Percentiles rank a stretch among this genome's conserved stretches.
phyloP scores from a whole-genome alignment of 192 early-diverging fungal genomes.

The Geranomyces variabilis region DNA sequence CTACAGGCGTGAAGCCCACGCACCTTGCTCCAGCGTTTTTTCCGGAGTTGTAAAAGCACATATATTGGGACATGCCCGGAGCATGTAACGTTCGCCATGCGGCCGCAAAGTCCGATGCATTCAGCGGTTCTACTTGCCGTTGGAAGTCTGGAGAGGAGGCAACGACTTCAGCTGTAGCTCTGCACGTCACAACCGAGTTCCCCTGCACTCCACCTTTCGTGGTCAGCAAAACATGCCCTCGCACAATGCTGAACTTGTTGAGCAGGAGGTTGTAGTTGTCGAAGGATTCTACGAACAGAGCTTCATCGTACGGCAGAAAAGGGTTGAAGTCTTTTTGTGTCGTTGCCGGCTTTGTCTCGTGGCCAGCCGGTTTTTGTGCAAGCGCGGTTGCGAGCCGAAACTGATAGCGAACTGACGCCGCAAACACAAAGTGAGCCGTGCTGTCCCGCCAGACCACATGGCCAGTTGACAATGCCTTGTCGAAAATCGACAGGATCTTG shows the following conservation, averaged over 20 bases:
- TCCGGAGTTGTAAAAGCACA: slow-evolving; percentile 51
- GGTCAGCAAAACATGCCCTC: slow-evolving; percentile 59
- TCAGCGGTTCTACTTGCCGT: slow-evolving; percentile 33
- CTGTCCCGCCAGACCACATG: not conserved
- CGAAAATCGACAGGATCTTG: not conserved
- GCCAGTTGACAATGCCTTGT: slow-evolving; percentile 2
- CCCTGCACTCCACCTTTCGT: slow-evolving; percentile 40
- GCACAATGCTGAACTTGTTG: slow-evolving; percentile 68
- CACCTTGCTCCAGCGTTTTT: slow-evolving; percentile 54
- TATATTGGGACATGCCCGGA: not conserved
- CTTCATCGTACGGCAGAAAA: slow-evolving; percentile 39
- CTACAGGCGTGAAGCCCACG: too few relatives aligned
- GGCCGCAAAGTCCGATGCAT: slow-evolving; percentile 31
- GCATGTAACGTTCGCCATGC: slow-evolving; percentile 23
- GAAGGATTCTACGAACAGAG: slow-evolving; percentile 13
- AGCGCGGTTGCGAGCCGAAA: slow-evolving; percentile 39
- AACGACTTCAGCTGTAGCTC: too few relatives aligned
- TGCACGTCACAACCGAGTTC: not conserved
- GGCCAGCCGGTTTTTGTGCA: slow-evolving; percentile 33
- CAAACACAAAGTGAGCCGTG: not conserved
- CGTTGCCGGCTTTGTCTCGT: not conserved
- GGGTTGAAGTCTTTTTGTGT: slow-evolving; percentile 23
- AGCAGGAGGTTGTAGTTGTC: slow-evolving; percentile 55
- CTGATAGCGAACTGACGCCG: slow-evolving; percentile 26
- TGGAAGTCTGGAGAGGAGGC: slow-evolving; percentile 28